Evolutionary conservation across 2,329 filamentous ascomycete genomes (phyloP).

Genomic region (Hypoxylon sp.): DNA sequence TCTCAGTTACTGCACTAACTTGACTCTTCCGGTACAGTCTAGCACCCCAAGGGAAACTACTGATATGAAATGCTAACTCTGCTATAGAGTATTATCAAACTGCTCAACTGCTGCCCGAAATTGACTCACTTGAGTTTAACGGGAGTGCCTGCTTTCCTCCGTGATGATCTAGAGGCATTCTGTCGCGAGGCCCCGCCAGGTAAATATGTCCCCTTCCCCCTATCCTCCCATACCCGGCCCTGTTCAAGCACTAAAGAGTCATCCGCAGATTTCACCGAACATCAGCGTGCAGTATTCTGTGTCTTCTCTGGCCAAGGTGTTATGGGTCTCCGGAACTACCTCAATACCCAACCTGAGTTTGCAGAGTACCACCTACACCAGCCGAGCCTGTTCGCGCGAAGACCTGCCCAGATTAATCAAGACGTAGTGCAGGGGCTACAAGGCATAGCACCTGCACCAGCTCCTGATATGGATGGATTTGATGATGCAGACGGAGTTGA

Average conservation of each 20-base stretch:
- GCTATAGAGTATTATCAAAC: slow-evolving; percentile 84
- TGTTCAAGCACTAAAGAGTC: slow-evolving; percentile 47
- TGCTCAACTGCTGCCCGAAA: slow-evolving; percentile 92
- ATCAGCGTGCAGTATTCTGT: slow-evolving; percentile 96
- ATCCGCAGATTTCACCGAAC: slow-evolving; percentile 86
- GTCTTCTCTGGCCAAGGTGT: slow-evolving; percentile 95
- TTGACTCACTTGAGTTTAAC: slow-evolving; percentile 96
- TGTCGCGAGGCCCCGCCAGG: slow-evolving; percentile 87
- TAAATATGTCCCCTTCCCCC: slow-evolving; percentile 56
- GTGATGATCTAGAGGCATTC: slow-evolving; percentile 85
- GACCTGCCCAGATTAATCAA: slow-evolving; percentile 24
- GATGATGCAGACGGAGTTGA: slow-evolving; percentile 54
- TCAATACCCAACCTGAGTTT: slow-evolving; percentile 73
- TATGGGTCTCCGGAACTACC: slow-evolving; percentile 79
- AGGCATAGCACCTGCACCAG: slow-evolving; percentile 23
- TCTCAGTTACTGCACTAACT: slow-evolving; percentile 91
- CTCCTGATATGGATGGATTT: slow-evolving; percentile 50
- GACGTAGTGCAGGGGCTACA: slow-evolving; percentile 31
- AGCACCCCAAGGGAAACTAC: not conserved
- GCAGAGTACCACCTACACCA: slow-evolving; percentile 55
- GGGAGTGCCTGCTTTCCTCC: slow-evolving; percentile 90
- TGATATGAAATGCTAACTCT: slow-evolving; percentile 52
- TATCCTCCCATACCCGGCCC: not conserved
- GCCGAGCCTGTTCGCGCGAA: slow-evolving; percentile 36
- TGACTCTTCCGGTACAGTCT: slow-evolving; percentile 79